These are phyloP conservation scores for Cerioporus squamosus DNA, from an alignment of 1,284 basidiomycete species.

Conservation along the genomic window DNA sequence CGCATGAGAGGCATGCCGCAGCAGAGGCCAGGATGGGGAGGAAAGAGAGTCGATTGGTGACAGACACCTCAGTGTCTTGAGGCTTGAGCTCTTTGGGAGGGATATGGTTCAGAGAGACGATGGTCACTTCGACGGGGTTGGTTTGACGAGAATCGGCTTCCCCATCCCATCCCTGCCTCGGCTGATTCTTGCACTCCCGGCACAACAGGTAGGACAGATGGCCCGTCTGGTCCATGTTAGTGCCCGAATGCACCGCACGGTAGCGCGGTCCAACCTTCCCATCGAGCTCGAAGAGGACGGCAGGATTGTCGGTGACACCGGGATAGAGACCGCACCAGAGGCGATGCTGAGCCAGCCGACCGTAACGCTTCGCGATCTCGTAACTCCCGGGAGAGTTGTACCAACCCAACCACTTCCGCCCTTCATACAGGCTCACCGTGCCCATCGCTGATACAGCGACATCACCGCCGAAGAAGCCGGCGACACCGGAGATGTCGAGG, in stretches of 20 bases:
- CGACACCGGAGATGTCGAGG: constrained; percentile 17
- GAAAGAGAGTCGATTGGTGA: constrained; percentile 6
- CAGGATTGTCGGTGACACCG: constrained; percentile 19
- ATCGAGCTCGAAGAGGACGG: constrained; percentile 23
- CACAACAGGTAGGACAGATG: constrained; percentile 18
- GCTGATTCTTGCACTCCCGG: constrained; percentile 12
- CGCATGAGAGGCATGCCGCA: constrained; percentile 12
- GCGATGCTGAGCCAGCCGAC: constrained; percentile 3
- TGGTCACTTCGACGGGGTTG: constrained; percentile 8
- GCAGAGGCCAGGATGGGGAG: constrained; percentile 16
- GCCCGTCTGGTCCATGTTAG: constrained; percentile 19
- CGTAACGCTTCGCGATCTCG: constrained; percentile 20
- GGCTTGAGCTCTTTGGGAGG: not conserved
- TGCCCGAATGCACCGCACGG: constrained; percentile 20
- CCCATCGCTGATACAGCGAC: constrained; percentile 18
- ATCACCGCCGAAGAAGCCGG: constrained; percentile 18
- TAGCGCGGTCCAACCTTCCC: constrained; percentile 17
- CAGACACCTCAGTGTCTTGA: not conserved
- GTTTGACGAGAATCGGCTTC: not conserved
- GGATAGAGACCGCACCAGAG: constrained; percentile 17
- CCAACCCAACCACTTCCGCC: constrained; percentile 14
- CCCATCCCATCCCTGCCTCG: not conserved
- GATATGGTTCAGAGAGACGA: constrained; percentile 5
- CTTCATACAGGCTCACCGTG: constrained; percentile 11
- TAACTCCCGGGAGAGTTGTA: constrained; percentile 15